Evolutionary conservation across 352 stramenopile genomes (phyloP).

Genomic region (Pythium plurisporium): DNA sequence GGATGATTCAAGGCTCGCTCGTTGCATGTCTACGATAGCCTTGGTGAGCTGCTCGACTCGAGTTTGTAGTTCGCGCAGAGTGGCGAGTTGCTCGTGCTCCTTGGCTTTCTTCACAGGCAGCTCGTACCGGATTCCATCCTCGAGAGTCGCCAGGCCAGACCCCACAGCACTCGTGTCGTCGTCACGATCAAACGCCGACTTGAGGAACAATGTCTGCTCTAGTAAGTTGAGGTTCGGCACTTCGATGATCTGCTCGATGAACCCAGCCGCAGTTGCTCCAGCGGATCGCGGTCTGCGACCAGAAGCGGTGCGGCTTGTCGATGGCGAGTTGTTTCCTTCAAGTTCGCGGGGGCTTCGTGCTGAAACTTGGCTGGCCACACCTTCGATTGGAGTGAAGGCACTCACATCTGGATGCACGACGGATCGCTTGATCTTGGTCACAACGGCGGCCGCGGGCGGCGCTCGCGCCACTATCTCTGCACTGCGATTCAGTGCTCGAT

Average conservation of each 20-base stretch:
- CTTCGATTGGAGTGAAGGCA: neutral
- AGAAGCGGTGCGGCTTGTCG: neutral
- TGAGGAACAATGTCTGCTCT: constrained; percentile 37
- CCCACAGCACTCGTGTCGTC: constrained; percentile 17
- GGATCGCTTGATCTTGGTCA: constrained; percentile 5
- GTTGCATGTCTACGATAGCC: constrained; percentile 31
- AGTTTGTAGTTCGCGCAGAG: constrained; percentile 31
- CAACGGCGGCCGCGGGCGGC: neutral
- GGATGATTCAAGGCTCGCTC: constrained; percentile 2
- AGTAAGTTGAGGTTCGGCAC: constrained; percentile 30
- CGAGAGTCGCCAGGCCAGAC: constrained; percentile 24
- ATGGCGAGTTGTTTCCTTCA: neutral
- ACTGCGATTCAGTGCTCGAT: constrained; percentile 3
- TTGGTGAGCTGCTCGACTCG: constrained; percentile 43
- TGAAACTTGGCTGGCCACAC: neutral
- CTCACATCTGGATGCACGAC: constrained; percentile 12
- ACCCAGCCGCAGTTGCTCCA: neutral
- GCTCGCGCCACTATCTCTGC: neutral
- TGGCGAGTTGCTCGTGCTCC: constrained; percentile 18
- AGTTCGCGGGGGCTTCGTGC: neutral
- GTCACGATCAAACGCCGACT: constrained; percentile 41
- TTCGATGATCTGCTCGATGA: constrained; percentile 30
- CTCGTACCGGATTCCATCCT: constrained; percentile 59
- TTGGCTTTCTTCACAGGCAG: constrained; percentile 34
- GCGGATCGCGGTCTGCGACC: neutral